Evolutionary conservation across 2,329 filamentous ascomycete species (phyloP).

Genomic region (Chalaropsis ovoidea): DNA sequence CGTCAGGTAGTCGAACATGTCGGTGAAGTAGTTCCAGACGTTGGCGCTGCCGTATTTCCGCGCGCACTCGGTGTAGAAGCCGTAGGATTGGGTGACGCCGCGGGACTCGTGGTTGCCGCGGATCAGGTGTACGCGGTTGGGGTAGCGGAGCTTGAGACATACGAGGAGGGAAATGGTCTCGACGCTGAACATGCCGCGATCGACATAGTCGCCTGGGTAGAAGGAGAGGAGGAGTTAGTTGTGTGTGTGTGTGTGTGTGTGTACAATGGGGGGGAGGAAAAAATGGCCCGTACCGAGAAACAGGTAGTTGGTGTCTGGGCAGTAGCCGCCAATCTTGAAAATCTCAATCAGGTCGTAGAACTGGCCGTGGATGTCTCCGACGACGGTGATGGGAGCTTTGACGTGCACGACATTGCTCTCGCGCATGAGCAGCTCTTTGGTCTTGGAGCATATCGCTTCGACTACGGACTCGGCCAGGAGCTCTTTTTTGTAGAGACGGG

Average conservation of each 20-base stretch:
- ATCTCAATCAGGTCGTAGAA: conserved; percentile 99
- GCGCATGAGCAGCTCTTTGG: conserved; percentile 97
- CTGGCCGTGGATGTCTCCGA: conserved; percentile 96
- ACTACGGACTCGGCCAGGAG: conserved; percentile 94
- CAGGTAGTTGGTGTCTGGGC: conserved; percentile 95
- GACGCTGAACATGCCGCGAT: conserved; percentile 95
- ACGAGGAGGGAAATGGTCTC: conserved; percentile 97
- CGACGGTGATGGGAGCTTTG: conserved; percentile 86
- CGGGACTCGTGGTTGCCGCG: conserved; percentile 96
- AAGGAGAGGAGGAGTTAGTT: neutral
- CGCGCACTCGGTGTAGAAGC: conserved; percentile 96
- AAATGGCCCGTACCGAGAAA: conserved; percentile 61
- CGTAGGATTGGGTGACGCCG: conserved; percentile 96
- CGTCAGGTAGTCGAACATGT: conserved; percentile 99
- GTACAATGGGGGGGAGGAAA: neutral
- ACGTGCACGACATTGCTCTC: conserved; percentile 99
- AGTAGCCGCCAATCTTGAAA: conserved; percentile 94
- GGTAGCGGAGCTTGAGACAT: conserved; percentile 94
- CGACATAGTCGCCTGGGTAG: conserved; percentile 78
- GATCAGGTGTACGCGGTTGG: conserved; percentile 88
- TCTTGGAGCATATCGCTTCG: conserved; percentile 98
- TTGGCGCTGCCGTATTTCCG: conserved; percentile 98
- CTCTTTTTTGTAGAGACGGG: conserved; percentile 92
- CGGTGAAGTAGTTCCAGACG: conserved; percentile 99
- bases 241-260: neutral